A percentile compares a stretch with the other conserved stretches of the same genome.
Conservation (phyloP, 306 rosid genomes). For the Ormosia emarginata region DNA sequence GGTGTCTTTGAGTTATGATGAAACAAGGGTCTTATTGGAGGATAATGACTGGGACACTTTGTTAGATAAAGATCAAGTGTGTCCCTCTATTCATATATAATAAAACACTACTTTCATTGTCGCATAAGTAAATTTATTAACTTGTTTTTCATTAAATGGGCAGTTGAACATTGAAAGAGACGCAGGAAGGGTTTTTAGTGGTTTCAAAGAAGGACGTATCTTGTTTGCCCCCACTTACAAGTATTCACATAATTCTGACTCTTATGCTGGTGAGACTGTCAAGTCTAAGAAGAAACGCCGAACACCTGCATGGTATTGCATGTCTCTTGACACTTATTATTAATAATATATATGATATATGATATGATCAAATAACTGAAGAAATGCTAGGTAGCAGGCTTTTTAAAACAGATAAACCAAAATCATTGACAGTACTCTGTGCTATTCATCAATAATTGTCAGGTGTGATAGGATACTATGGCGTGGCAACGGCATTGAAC, state of each 20-base stretch:
- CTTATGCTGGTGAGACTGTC: slow-evolving; percentile 77
- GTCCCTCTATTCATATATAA: neutral
- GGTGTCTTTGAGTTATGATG: slow-evolving; percentile 77
- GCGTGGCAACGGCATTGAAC: slow-evolving; percentile 75
- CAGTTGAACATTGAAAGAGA: slow-evolving; percentile 83
- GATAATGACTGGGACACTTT: slow-evolving; percentile 83
- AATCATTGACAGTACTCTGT: neutral
- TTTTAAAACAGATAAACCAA: neutral
- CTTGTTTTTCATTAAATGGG: neutral
- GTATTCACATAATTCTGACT: slow-evolving; percentile 77
- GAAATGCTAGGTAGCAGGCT: neutral
- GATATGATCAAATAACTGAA: neutral
- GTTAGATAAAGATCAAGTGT: slow-evolving; percentile 78
- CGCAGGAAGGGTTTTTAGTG: slow-evolving; percentile 70
- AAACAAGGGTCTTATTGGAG: slow-evolving; percentile 65
- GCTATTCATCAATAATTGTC: slow-evolving; percentile 7
- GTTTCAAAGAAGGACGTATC: slow-evolving; percentile 67
- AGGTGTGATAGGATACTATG: slow-evolving; percentile 91
- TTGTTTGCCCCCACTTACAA: slow-evolving; percentile 83
- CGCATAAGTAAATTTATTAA: neutral
- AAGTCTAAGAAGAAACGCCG: slow-evolving; percentile 86
- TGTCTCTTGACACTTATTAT: neutral
- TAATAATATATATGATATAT: neutral
- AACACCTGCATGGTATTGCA: slow-evolving; percentile 80
- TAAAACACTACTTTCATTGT: neutral